Evolutionary conservation across 169 alveolate genomes (phyloP).

Genomic region (Miamiensis avidus): DNA sequence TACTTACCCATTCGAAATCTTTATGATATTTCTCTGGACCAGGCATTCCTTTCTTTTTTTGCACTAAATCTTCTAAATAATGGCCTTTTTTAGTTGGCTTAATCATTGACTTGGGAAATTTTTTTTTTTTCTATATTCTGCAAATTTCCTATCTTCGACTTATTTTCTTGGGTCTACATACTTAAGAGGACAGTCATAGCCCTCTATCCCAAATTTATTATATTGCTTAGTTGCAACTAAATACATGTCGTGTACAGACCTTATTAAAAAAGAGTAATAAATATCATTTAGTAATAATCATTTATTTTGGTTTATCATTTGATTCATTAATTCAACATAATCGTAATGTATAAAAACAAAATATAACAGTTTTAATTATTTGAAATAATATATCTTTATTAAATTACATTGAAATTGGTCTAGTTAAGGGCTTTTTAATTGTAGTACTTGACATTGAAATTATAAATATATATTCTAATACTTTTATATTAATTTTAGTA

Average conservation of each 20-base stretch:
- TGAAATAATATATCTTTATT: background rate
- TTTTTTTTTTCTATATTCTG: constrained; percentile 26
- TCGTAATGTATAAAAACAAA: background rate
- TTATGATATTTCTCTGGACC: constrained; percentile 17
- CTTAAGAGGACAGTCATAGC: constrained; percentile 39
- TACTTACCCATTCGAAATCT: constrained; percentile 20
- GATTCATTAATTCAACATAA: no score
- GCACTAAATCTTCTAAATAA: constrained; percentile 25
- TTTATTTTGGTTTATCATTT: no score
- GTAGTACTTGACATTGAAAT: no score
- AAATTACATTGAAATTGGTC: background rate
- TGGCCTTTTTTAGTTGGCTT: constrained; percentile 39
- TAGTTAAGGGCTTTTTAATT: background rate
- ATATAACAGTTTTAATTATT: no score
- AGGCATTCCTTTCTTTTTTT: constrained; percentile 1
- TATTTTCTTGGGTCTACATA: constrained; percentile 43
- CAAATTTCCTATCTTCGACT: constrained; percentile 43
- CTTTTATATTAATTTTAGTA: no score
- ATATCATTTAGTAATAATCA: no score
- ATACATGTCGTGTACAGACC: background rate
- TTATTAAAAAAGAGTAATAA: no score
- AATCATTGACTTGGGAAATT: constrained; percentile 14
- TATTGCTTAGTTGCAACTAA: background rate
- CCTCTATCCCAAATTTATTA: constrained; percentile 34
- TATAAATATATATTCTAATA: no score